These are phyloP conservation scores for Neofusicoccum cordaticola DNA, from an alignment of 2,329 filamentous ascomycete genomes.

Conservation along the genomic window DNA sequence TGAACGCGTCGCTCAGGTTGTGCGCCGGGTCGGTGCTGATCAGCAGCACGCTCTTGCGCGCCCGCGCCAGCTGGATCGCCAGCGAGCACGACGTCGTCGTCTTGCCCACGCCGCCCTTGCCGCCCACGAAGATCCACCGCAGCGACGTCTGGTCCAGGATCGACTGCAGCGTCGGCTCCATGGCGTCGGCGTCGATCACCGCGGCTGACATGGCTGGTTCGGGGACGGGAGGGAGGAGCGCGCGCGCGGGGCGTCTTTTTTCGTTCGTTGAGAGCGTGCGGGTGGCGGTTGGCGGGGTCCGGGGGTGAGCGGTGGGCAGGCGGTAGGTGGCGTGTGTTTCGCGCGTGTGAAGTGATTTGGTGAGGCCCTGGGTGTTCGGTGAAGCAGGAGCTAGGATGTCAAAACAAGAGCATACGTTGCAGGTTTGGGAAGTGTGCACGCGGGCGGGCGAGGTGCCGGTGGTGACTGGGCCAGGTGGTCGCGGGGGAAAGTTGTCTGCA, in stretches of 20 bases:
- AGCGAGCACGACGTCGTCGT: conserved; percentile 99
- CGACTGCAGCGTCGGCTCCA: conserved; percentile 90
- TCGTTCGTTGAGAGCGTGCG: not conserved
- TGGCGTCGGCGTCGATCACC: conserved; percentile 54
- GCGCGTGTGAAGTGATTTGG: too few relatives aligned
- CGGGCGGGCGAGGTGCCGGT: not conserved
- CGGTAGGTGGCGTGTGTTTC: too few relatives aligned
- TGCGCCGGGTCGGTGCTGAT: conserved; percentile 98
- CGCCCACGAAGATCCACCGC: conserved; percentile 98
- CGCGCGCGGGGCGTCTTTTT: too few relatives aligned
- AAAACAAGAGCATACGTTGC: too few relatives aligned
- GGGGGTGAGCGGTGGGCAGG: not conserved
- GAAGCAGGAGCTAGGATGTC: too few relatives aligned
- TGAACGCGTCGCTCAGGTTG: conserved; percentile 96
- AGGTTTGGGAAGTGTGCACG: not conserved
- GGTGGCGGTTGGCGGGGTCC: not conserved
- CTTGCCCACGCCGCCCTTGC: conserved; percentile 97
- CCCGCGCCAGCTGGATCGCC: conserved; percentile 93
- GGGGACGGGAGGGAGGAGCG: not conserved
- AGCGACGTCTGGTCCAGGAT: conserved; percentile 93
- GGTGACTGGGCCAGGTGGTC: not conserved
- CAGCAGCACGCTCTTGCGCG: conserved; percentile 90
- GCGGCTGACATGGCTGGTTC: conserved; percentile 35
- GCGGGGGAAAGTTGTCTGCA: not conserved
- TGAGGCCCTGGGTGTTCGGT: too few relatives aligned